Evolutionary conservation across 73 alveolate genomes (phyloP), one percentile per base, ranked within the genome.

Genomic region (Paramecium octaurelia): DNA sequence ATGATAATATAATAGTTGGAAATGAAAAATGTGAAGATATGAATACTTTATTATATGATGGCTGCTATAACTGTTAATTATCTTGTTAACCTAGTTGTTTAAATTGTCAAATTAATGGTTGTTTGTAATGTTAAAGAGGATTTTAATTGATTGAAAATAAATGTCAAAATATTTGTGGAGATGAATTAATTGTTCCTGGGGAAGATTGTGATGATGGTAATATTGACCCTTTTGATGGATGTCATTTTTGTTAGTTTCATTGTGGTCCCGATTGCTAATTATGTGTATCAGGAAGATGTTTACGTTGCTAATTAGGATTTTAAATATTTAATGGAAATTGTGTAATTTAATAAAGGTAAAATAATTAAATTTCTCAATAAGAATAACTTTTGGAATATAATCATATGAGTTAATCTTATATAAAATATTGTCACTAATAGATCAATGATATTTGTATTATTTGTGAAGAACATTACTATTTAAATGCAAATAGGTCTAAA

Each of bases 121-220:
- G 69, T 18, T 18, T 12, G 5, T 18, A 54, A 54, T 54, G 69
- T 23, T 4, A 64, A 34, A 24, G 0, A 27, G 42, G 50, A 8
- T 64, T 6, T 24, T 1, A 0, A 6, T 34, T 64, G 10, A 64
- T 12, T 11, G 31, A 64, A 8, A 2, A 24, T 23, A 3, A 27
- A 23, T 64, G 84, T 5, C 4, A 18, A 14, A 54, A 54, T 54
- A 54, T 54, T 54, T 73, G 87, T 40, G 87, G 87, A 35, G 59
- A 73, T 38, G 2, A 29, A 5, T n/a, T 73, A 36, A 42, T 73
- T 35, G 87, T 31, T 0, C 6, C 36, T 35, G 24, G 11, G 2
- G 87, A 73, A 11, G 87, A 73, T 20, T 73, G 87, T 73, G 87
- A 73, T 73, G 87, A 73, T 7, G 87, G 87, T 14, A 73, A 73